Evolutionary conservation across 345 rosid species (phyloP), one percentile per base, ranked within the genome.

Genomic region (Lepidium africanum): DNA sequence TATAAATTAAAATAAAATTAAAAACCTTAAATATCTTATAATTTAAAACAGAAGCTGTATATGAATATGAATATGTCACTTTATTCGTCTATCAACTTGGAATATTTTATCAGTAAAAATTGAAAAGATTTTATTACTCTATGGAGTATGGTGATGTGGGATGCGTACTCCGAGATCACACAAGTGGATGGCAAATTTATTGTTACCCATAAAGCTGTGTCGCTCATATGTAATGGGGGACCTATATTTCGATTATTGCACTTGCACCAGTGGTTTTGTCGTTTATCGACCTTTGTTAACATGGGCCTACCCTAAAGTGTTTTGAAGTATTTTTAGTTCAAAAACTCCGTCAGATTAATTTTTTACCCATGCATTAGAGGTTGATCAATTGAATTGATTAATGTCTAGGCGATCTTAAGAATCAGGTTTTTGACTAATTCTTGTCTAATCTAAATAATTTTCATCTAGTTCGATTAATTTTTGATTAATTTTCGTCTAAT

Each of bases 141-240:
- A 8, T 58, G n/a, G 5, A 15, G 40, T 15, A 0, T 46, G 59
- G 59, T 17, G 65, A 39, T 23, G 32, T 56, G 32, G 46, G 19
- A 25, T 56, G 54, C 2, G 55, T 21, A 49, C 15, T 43, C 61
- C 72, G 27, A 49, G 54, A 49, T 14, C 27, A 4, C 27, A 72
- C 66, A 21, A 48, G 71, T 65, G 71, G 77, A 15, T 66, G 55
- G 9, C 10, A 65, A 48, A 54, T 45, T 38, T 41, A 53, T 36
- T 55, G 0, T 33, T 41, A 6, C 77, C 77, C 77, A 74, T 67
- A 74, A 73, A 60, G 62, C 27, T 59, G 57, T 73, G 77, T 66
- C 73, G 19, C 51, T 59, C 15, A 50, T 17, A 40, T 25, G 27
- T 5, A 48, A 36, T 2, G 64, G n/a, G 27, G 4, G n/a, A n/a